Evolutionary conservation across 352 stramenopile genomes (phyloP), one percentile per base, ranked within the genome.

Genomic region (Phytophthora brassicae): DNA sequence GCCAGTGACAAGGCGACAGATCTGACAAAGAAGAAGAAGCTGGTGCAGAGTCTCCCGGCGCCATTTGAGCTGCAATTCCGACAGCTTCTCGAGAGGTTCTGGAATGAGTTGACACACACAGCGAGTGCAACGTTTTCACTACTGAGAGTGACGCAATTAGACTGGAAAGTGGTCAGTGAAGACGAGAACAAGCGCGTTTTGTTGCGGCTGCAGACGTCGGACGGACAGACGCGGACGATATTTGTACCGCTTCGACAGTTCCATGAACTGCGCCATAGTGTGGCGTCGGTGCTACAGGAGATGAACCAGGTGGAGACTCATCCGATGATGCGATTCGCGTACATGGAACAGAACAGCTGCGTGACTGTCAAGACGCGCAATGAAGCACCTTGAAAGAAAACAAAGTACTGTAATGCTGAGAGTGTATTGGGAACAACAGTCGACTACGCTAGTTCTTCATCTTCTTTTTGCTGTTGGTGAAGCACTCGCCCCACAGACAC

Each of bases 401-500:
- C 23, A 6, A 13, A 20, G 17, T 31, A 22, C 38, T 33, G 33
- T 39, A 39, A n/a, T 17, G 16, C 17, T 20, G 17, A 38, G n/a
- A 52, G 23, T 41, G 49, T 36, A 50, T 50, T 50, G 16, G 19
- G 11, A 39, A 24, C 39, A 45, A 45, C 39, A 45, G 38, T 44
- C 38, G 38, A 44, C 38, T 44, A 44, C n/a, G 12, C 44, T 86
- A 91, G 58, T 86, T 91, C 65, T 89, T 91, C 82, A 91, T 91
- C 48, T 79, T 78, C 71, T 92, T 94, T 72, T 88, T 92, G 33
- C 66, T 78, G 63, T 86, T 92, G 48, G 79, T 73, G 56, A 92
- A 94, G 64, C 86, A 94, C 57, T 94, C 86, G 59, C 86, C 86
- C 86, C 86, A 94, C 20, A 94, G 58, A 71, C 86, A 94, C 62